phyloP scores from a whole-genome alignment of 306 rosid species.

The Malus sylvestris region DNA sequence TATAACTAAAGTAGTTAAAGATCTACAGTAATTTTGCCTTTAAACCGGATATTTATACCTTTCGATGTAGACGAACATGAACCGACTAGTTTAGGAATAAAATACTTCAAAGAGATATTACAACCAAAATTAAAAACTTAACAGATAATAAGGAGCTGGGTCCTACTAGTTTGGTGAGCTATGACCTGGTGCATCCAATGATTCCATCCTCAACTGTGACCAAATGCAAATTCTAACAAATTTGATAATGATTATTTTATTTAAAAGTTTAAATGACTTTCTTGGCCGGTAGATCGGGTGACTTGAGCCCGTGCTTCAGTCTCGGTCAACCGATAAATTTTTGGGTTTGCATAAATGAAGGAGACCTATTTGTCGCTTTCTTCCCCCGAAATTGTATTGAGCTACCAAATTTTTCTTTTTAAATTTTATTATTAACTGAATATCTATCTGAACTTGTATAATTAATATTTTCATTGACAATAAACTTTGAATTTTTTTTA shows the following conservation, averaged over 20 bases:
- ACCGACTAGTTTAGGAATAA: not conserved
- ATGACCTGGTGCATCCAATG: not conserved
- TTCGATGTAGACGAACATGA: not conserved
- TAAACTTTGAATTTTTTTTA: too few species aligned
- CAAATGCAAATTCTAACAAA: not conserved
- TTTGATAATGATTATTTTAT: not conserved
- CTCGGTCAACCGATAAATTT: not conserved
- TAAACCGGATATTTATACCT: not conserved
- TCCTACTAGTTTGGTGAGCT: not conserved
- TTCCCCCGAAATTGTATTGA: too few species aligned
- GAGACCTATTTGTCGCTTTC: too few species aligned
- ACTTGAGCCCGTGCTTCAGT: not conserved
- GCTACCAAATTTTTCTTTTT: too few species aligned
- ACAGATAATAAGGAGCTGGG: not conserved
- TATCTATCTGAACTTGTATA: too few species aligned
- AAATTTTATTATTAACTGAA: too few species aligned
- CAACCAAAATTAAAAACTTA: too few species aligned
- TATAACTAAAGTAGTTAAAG: not conserved
- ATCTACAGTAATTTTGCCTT: not conserved
- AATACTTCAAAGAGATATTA: not conserved
- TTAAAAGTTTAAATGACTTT: not conserved
- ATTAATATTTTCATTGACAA: too few species aligned
- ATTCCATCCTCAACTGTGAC: not conserved
- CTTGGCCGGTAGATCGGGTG: not conserved
- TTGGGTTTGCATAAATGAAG: too few species aligned